Percentiles rank a stretch among this genome's conserved stretches.
phyloP scores from a whole-genome alignment of 371 early-diverging fungal genomes.

The Lichtheimia hyalospora region DNA sequence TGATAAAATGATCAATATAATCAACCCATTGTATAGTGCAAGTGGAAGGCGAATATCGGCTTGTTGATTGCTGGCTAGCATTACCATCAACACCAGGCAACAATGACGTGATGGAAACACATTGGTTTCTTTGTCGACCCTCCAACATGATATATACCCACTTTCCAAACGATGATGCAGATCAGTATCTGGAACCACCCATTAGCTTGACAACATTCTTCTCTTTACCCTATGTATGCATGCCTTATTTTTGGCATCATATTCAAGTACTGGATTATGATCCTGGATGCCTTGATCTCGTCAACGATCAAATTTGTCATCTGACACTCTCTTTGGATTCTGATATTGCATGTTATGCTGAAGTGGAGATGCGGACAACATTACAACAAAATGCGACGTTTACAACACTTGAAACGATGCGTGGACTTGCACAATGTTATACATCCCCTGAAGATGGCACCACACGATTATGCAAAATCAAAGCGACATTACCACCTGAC shows the following conservation, averaged over 20 bases:
- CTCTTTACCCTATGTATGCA: conserved; percentile 34
- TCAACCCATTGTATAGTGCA: conserved; percentile 30
- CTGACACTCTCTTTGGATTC: conserved; percentile 20
- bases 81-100: conserved; percentile 45
- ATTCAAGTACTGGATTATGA: conserved; percentile 25
- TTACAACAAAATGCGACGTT: conserved; percentile 2
- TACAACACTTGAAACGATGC: conserved; percentile 2
- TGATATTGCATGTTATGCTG: conserved; percentile 33
- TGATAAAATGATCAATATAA: background rate
- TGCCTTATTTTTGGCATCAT: conserved; percentile 33
- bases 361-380: conserved; percentile 26
- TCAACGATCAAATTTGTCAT: conserved; percentile 20
- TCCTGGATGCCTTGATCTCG: conserved; percentile 6
- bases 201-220: conserved; percentile 30
- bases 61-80: conserved; percentile 64
- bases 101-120: conserved; percentile 27
- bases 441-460: conserved; percentile 6
- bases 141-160: conserved; percentile 44
- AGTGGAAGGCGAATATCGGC: conserved; percentile 60
- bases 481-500: conserved; percentile 38
- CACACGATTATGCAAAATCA: conserved; percentile 35
- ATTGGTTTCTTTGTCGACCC: conserved; percentile 47
- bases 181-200: conserved; percentile 38
- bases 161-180: conserved; percentile 24
- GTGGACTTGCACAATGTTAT: conserved; percentile 39